phyloP scores from a whole-genome alignment of 83 land plant genomes.

The Picea mariana region DNA sequence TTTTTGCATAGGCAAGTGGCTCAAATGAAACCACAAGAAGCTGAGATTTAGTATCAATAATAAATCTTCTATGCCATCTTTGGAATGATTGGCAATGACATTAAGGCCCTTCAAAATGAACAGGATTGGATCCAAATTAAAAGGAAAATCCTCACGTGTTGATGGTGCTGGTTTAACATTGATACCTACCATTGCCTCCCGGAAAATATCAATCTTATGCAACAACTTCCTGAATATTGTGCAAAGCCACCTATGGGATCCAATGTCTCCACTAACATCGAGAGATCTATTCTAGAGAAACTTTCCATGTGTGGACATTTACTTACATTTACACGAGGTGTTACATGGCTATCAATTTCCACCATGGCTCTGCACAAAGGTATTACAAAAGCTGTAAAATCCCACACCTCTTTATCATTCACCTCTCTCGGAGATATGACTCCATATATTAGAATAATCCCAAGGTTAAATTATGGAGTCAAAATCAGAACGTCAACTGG shows the following conservation, averaged over 20 bases:
- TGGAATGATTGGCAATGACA: constrained; percentile 52
- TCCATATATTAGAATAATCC: too few species aligned
- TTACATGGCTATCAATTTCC: constrained; percentile 27
- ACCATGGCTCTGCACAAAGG: constrained; percentile 48
- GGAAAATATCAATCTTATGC: constrained; percentile 40
- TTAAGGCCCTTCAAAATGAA: constrained; percentile 65
- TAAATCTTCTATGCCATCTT: constrained; percentile 44
- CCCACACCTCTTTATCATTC: constrained; percentile 34
- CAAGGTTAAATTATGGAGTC: too few species aligned
- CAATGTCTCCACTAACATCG: constrained; percentile 17
- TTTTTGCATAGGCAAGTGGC: constrained; percentile 53
- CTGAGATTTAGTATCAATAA: constrained; percentile 47
- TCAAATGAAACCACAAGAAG: constrained; percentile 77
- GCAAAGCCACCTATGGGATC: constrained; percentile 29
- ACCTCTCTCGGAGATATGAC: background rate
- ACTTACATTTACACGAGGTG: background rate
- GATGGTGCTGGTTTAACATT: background rate
- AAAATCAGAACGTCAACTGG: too few species aligned
- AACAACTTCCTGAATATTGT: constrained; percentile 45
- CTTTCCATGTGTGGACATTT: constrained; percentile 9
- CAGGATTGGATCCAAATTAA: constrained; percentile 42
- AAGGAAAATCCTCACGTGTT: background rate
- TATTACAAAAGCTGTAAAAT: constrained; percentile 56
- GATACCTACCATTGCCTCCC: constrained; percentile 32
- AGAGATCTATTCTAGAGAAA: constrained; percentile 17